Conservation (phyloP, 2,329 filamentous ascomycete genomes). For the Fusarium sp. region DNA sequence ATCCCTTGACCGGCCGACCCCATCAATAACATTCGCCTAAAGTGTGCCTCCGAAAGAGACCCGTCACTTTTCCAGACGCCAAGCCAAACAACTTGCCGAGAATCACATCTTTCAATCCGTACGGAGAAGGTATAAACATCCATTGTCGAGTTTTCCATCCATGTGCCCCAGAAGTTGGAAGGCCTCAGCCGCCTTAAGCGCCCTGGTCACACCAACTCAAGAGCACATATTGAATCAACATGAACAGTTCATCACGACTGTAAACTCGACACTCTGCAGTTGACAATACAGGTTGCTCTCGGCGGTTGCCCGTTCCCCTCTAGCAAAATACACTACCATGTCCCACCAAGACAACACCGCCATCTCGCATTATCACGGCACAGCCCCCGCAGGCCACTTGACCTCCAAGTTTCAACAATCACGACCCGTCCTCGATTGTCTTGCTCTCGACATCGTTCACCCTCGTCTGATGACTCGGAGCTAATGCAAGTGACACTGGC, state of each 20-base stretch:
- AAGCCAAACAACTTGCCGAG: background rate
- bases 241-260: conserved; percentile 7
- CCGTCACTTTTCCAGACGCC: conserved; percentile 19
- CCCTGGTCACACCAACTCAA: conserved; percentile 15
- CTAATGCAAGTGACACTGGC: conserved; percentile 45
- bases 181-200: conserved; percentile 12
- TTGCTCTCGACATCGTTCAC: conserved; percentile 12
- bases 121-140: background rate
- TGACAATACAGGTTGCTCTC: background rate
- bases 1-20: background rate
- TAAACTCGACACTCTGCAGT: background rate
- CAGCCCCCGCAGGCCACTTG: background rate
- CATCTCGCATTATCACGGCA: background rate
- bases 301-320: background rate
- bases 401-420: background rate
- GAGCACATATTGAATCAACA: background rate
- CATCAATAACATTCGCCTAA: conserved; percentile 11
- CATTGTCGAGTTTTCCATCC: background rate
- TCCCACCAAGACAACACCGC: background rate
- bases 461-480: conserved; percentile 37
- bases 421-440: background rate
- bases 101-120: background rate
- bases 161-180: background rate
- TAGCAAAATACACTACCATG: background rate
- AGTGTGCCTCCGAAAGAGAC: conserved; percentile 8